Percentiles rank a stretch among this genome's conserved stretches.
Evolutionary conservation across 768 basidiomycete genomes (phyloP).

Genomic region (Lentinula guzmanii): DNA sequence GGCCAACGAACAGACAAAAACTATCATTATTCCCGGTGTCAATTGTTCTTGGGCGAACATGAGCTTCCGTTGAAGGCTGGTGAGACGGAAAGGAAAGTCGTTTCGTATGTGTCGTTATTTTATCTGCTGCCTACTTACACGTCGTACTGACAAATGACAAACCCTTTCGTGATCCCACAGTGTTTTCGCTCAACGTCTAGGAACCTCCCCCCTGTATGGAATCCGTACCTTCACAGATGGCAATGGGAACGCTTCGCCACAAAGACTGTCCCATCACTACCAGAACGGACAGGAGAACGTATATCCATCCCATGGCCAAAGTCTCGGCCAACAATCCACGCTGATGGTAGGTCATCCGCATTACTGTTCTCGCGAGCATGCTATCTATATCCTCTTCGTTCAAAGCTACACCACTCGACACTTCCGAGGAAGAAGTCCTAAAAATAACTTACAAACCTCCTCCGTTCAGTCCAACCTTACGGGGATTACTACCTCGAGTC

Average conservation of each 20-base stretch:
- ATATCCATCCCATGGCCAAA: slow-evolving; percentile 71
- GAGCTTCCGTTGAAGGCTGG: slow-evolving; percentile 41
- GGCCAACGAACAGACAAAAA: slow-evolving; percentile 31
- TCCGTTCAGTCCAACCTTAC: slow-evolving; percentile 32
- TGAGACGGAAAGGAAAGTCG: slow-evolving; percentile 25
- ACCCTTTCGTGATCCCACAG: slow-evolving; percentile 28
- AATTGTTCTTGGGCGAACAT: slow-evolving; percentile 67
- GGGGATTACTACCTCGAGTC: slow-evolving; percentile 30
- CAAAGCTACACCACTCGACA: slow-evolving; percentile 60
- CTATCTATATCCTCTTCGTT: background rate
- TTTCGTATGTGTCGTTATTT: slow-evolving; percentile 37
- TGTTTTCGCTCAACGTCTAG: slow-evolving; percentile 72
- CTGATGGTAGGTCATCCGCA: slow-evolving; percentile 19
- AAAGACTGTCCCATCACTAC: slow-evolving; percentile 53
- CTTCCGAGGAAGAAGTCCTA: slow-evolving; percentile 50
- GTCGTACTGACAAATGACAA: background rate
- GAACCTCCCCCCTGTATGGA: slow-evolving; percentile 57
- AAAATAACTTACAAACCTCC: slow-evolving; percentile 71
- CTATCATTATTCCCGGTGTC: slow-evolving; percentile 76
- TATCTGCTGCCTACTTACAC: background rate
- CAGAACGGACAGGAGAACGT: slow-evolving; percentile 31
- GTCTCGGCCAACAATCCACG: slow-evolving; percentile 36
- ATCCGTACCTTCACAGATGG: slow-evolving; percentile 45
- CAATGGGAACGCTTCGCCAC: slow-evolving; percentile 72
- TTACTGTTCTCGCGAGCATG: background rate